Percentiles rank a stretch among this genome's conserved stretches.
These are phyloP conservation scores for Exidia glandulosa DNA, from an alignment of 768 basidiomycete genomes.

Conservation along the genomic window DNA sequence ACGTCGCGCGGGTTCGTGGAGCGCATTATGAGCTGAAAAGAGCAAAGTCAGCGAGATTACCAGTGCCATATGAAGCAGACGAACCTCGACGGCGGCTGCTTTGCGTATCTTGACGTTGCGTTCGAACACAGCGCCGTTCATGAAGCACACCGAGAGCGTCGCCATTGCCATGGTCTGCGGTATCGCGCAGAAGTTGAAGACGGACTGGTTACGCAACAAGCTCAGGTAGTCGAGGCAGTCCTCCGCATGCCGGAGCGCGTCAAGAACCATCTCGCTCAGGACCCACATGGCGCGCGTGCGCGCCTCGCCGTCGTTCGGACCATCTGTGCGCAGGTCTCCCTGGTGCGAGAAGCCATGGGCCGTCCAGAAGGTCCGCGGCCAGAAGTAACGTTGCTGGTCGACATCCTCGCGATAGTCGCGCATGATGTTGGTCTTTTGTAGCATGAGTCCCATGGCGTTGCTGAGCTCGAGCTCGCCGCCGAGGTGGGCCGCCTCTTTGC, in stretches of 20 bases:
- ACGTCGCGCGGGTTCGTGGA: conserved; percentile 91
- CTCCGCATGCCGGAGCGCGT: conserved; percentile 72
- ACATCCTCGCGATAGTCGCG: conserved; percentile 91
- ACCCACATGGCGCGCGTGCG: conserved; percentile 64
- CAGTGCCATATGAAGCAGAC: no score
- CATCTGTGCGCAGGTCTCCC: conserved; percentile 42
- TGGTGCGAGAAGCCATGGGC: conserved; percentile 64
- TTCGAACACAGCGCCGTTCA: conserved; percentile 80
- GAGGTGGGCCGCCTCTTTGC: conserved; percentile 67
- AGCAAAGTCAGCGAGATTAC: background rate
- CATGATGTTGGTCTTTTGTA: conserved; percentile 98
- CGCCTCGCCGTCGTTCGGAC: conserved; percentile 39
- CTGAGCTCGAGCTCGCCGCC: conserved; percentile 74
- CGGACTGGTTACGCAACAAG: conserved; percentile 77
- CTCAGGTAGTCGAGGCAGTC: conserved; percentile 86
- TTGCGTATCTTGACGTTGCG: conserved; percentile 92
- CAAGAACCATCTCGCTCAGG: conserved; percentile 80
- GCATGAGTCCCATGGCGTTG: conserved; percentile 86
- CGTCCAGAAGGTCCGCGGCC: conserved; percentile 91
- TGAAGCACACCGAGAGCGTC: conserved; percentile 84
- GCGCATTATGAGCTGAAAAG: conserved; percentile 64
- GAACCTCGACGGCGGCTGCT: conserved; percentile 71
- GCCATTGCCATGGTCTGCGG: conserved; percentile 94
- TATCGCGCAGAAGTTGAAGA: conserved; percentile 94
- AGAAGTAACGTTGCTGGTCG: conserved; percentile 78